phyloP scores from a whole-genome alignment of 352 stramenopile species.

The Pythium aphanidermatum region DNA sequence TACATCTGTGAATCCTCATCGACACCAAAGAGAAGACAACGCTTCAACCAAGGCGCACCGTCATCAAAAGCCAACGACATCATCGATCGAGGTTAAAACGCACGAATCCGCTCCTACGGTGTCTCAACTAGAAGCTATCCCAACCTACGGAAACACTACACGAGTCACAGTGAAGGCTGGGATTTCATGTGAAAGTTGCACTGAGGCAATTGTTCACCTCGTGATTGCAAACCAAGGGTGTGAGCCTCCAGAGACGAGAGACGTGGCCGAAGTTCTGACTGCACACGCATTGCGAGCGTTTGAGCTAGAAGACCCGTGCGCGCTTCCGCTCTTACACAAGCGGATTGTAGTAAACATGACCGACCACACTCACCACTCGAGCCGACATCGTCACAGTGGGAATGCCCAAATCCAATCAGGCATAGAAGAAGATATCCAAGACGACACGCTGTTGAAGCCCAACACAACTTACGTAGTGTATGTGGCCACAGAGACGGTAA shows the following conservation, averaged over 20 bases:
- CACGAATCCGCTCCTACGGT: slow-evolving; percentile 44
- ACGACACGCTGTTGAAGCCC: slow-evolving; percentile 20
- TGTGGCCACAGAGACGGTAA: slow-evolving; percentile 20
- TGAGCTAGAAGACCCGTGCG: not conserved
- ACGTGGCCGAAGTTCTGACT: too few species aligned
- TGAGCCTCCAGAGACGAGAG: too few species aligned
- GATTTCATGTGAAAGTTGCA: slow-evolving; percentile 42
- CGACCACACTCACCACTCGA: slow-evolving; percentile 6
- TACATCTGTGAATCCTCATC: slow-evolving; percentile 60
- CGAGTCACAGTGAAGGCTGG: slow-evolving; percentile 53
- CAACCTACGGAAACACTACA: slow-evolving; percentile 51
- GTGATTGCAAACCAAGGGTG: slow-evolving; percentile 39
- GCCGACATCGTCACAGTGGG: slow-evolving; percentile 5
- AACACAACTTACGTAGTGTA: slow-evolving; percentile 26
- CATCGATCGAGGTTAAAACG: slow-evolving; percentile 46
- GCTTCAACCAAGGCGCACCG: not conserved
- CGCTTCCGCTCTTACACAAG: slow-evolving; percentile 21
- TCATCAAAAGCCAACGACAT: slow-evolving; percentile 24
- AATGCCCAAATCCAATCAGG: not conserved
- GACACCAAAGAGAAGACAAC: slow-evolving; percentile 31
- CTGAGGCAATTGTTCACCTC: slow-evolving; percentile 40
- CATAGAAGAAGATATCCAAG: slow-evolving; percentile 24
- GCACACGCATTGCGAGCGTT: too few species aligned
- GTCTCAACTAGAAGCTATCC: slow-evolving; percentile 27
- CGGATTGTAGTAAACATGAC: slow-evolving; percentile 24